A percentile compares a stretch with the other conserved stretches of the same genome.
Evolutionary conservation across 2,329 filamentous ascomycete species (phyloP).

Genomic region (Sporothrix dimorphospora): DNA sequence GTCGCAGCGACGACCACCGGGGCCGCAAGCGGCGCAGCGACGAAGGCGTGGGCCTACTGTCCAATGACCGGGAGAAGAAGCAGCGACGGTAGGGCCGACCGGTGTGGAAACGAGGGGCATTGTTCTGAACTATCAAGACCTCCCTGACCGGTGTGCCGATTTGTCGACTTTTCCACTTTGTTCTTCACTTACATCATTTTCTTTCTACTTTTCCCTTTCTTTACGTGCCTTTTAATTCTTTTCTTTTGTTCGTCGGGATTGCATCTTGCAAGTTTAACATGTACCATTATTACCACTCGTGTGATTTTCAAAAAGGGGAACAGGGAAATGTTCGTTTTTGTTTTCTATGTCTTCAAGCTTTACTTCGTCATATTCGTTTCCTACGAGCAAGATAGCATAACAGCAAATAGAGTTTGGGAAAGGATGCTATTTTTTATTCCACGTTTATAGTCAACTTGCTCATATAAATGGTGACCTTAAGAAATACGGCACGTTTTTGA

Average conservation of each 20-base stretch:
- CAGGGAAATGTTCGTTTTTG: slow-evolving; percentile 1
- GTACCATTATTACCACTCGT: not conserved
- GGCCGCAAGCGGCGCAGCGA: slow-evolving; percentile 54
- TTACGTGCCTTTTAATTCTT: not conserved
- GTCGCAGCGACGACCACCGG: slow-evolving; percentile 41
- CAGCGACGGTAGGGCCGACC: slow-evolving; percentile 48
- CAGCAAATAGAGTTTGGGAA: not conserved
- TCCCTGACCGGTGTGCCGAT: not conserved
- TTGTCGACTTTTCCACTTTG: not conserved
- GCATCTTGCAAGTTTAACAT: not conserved
- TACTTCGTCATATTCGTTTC: not conserved
- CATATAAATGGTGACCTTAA: not conserved
- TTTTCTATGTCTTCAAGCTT: not conserved
- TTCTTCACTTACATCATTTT: not conserved
- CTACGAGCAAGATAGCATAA: not conserved
- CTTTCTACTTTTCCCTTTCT: not conserved
- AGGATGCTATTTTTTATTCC: not conserved
- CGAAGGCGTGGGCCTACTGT: slow-evolving; percentile 52
- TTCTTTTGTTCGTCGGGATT: not conserved
- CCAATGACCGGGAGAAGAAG: slow-evolving; percentile 58
- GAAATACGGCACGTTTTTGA: no score
- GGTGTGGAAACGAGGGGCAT: not conserved
- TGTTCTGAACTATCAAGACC: not conserved
- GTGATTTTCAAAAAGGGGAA: not conserved
- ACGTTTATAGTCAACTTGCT: not conserved